Evolutionary conservation across 768 basidiomycete genomes (phyloP), one percentile per base, ranked within the genome.

Genomic region (Megacollybia marginata): DNA sequence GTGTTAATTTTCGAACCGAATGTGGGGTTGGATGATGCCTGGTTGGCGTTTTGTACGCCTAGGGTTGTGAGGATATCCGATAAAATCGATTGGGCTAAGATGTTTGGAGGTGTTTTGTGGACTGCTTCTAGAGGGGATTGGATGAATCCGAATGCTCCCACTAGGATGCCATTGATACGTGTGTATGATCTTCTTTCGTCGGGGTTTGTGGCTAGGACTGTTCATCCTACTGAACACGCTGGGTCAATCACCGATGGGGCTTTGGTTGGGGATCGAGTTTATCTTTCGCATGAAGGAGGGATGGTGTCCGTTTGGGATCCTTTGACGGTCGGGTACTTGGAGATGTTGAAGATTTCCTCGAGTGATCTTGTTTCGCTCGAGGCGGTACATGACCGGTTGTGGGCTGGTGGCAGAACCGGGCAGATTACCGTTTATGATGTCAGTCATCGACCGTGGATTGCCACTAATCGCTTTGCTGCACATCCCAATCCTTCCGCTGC

Each of bases 241-340:
- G 95, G 94, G 0, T 76, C 88, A 1, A 87, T 97, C 16, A 90
- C 88, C 0, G 80, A 83, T 33, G 91, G 85, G 1, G 81, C 92
- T 0, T 69, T 89, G 32, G 63, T 97, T 7, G 84, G 88, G 0
- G 77, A 82, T 1, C 71, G 79, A 16, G 85, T 90, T 35, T 96
- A 85, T 57, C 70, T 99, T 33, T 92, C 88, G 0, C 95, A 99
- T 57, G 94, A 98, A 64, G 92, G 88, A 38, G 95, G 95, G 0
- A 83, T 76, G 59, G 73, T 98, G 54, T 85, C 84, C 2, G 70
- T 94, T n/a, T 99, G 96, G 93, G 68, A 66, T 2, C 82, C 80
- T 52, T 80, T 78, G 36, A 69, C 73, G 42, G 85, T 87, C 1
- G 62, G 61, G 8, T 95, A 89, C 59, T 58, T 79, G 12, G 85